Evolutionary conservation across 306 rosid species (phyloP), one percentile per base, ranked within the genome.

Genomic region (Lablab purpureus): DNA sequence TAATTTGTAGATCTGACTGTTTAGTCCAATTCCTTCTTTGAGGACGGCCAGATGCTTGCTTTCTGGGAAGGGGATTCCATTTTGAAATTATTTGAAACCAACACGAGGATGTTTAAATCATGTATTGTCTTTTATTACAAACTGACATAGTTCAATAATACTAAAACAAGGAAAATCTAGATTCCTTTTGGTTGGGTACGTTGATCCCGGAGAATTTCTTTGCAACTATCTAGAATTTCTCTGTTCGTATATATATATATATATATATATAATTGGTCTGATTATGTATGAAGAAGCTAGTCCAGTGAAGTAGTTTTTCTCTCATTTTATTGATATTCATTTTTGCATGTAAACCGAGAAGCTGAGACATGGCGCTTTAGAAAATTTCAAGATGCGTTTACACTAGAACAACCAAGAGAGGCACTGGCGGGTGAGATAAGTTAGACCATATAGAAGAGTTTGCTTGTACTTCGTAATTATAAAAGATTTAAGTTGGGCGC

Each of bases 1-100:
- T 75, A 58, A 50, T 71, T 40, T 83, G 80, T 65, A 21, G 74
- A 75, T 83, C 60, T 71, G 74, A 46, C 70, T 56, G 51, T 68
- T 18, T 46, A 62, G 36, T 82, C 69, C 55, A 82, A 46, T 58
- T 49, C 23, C 45, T 56, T 49, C 64, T 66, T 37, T 10, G 54
- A 36, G 60, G 58, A 75, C 7, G 22, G n/a, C 74, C 30, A 77
- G 67, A 69, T 25, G 68, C 71, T 70, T 71, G 55, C 22, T 83
- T 72, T 76, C 49, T 19, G 41, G 64, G 58, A 77, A 45, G 59
- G 65, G 80, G 18, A 28, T 72, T 83, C 69, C 34, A 27, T 70
- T 67, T 76, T 54, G 75, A 64, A 37, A 30, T 58, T 40, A 50
- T 51, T 75, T 45, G 10, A 58, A 77, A 76, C 74, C 18, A 28